These are phyloP conservation scores for Acanthochlamys bracteata DNA, from an alignment of 106 monocot genomes.

Conservation along the genomic window DNA sequence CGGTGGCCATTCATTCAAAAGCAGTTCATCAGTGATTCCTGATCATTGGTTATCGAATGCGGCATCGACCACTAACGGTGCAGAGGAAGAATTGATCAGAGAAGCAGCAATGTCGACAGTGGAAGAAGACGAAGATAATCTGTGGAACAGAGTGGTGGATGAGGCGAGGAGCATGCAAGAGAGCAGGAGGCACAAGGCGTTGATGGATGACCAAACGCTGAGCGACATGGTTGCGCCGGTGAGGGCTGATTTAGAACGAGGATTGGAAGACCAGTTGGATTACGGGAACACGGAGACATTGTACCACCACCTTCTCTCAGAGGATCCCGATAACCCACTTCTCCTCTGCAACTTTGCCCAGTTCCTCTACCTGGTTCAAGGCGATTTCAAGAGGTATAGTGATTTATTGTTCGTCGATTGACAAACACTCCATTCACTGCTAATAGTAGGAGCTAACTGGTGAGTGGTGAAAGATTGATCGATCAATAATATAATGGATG, in stretches of 20 bases:
- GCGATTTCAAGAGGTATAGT: constrained; percentile 60
- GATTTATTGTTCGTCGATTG: not conserved
- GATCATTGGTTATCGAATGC: not conserved
- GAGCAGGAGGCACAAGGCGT: not conserved
- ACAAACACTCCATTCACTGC: not conserved
- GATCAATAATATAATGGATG: not conserved
- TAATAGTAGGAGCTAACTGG: not conserved
- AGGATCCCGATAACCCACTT: constrained; percentile 43
- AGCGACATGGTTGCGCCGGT: constrained; percentile 8
- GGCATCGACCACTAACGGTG: not conserved
- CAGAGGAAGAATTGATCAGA: not conserved
- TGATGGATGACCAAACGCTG: constrained; percentile 1
- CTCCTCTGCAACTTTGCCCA: constrained; percentile 67
- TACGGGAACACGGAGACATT: constrained; percentile 30
- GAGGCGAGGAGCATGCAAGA: constrained; percentile 4
- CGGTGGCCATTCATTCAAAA: not conserved
- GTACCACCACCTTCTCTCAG: constrained; percentile 30
- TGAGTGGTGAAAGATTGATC: not conserved
- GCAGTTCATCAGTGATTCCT: not conserved
- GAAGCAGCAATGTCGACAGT: too few species aligned
- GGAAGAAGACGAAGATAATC: not conserved
- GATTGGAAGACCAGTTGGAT: constrained; percentile 11
- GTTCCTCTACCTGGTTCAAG: constrained; percentile 55
- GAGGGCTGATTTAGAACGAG: constrained; percentile 14
- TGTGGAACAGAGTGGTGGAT: constrained; percentile 6